These are phyloP conservation scores for Lodderomyces parapsilosis DNA, from an alignment of 1,139 yeast genomes.

Conservation along the genomic window DNA sequence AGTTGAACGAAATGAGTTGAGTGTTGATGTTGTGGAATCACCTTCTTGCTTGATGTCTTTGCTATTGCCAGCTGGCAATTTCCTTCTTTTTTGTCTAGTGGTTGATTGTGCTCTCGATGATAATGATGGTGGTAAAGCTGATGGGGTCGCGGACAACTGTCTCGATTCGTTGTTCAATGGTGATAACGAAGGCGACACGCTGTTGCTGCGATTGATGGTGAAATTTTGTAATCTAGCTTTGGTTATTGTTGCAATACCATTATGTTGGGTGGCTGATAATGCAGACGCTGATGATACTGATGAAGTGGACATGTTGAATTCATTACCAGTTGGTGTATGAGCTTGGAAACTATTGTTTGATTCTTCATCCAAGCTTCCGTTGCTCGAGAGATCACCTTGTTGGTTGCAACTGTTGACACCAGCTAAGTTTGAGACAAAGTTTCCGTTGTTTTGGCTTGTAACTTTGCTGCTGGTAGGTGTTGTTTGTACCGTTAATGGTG, in stretches of 20 bases:
- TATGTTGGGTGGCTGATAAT: background rate
- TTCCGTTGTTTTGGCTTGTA: background rate
- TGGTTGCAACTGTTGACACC: background rate
- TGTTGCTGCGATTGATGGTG: background rate
- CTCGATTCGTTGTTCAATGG: background rate
- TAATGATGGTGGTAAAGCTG: background rate
- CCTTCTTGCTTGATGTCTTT: background rate
- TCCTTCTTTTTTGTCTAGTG: background rate
- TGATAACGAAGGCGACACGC: background rate
- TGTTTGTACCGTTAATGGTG: constrained; percentile 9
- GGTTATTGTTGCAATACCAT: constrained; percentile 1
- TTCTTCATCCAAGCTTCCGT: constrained; percentile 4
- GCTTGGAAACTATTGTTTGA: constrained; percentile 5
- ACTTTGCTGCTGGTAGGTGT: background rate
- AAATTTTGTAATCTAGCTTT: constrained; percentile 1
- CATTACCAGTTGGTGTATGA: background rate
- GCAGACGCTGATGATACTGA: constrained; percentile 8
- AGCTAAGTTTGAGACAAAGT: background rate
- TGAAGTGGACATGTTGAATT: background rate
- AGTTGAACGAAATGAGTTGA: background rate
- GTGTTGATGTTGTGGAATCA: background rate
- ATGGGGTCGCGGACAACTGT: background rate
- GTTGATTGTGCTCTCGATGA: background rate
- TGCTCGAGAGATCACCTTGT: background rate
- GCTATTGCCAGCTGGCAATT: background rate